phyloP scores from a whole-genome alignment of 805 yeast genomes.

The Wickerhamomyces rabaulensis region DNA sequence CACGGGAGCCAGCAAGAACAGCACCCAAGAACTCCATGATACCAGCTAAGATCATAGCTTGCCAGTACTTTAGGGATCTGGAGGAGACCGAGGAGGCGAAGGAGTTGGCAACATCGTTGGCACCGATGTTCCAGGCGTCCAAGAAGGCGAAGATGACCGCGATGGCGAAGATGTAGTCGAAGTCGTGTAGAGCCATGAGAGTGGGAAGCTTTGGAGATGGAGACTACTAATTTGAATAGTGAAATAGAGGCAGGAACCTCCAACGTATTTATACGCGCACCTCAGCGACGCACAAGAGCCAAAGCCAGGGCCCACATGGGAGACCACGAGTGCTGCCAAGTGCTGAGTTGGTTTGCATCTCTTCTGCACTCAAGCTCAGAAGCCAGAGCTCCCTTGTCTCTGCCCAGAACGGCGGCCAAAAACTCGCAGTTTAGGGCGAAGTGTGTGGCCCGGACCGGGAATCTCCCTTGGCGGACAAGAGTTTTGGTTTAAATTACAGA shows the following conservation, averaged over 20 bases:
- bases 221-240: no score
- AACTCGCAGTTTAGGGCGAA: no score
- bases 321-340: no score
- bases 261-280: neutral
- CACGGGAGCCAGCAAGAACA: slow-evolving; percentile 66
- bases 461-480: neutral
- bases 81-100: slow-evolving; percentile 75
- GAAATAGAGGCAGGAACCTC: neutral
- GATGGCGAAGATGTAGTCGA: slow-evolving; percentile 67
- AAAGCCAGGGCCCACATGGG: neutral
- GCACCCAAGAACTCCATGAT: slow-evolving; percentile 74
- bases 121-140: slow-evolving; percentile 79
- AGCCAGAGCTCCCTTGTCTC: no score
- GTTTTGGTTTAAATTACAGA: neutral
- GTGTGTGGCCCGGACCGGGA: neutral
- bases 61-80: slow-evolving; percentile 63
- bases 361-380: no score
- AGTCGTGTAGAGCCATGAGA: slow-evolving; percentile 28
- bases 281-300: neutral
- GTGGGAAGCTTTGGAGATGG: neutral
- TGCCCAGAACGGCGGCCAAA: no score
- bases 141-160: slow-evolving; percentile 67
- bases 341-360: no score
- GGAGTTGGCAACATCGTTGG: slow-evolving; percentile 79
- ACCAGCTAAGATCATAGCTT: slow-evolving; percentile 69